Evolutionary conservation across 176 grass and related monocot species (phyloP).

Genomic region (Aechmea fasciata): DNA sequence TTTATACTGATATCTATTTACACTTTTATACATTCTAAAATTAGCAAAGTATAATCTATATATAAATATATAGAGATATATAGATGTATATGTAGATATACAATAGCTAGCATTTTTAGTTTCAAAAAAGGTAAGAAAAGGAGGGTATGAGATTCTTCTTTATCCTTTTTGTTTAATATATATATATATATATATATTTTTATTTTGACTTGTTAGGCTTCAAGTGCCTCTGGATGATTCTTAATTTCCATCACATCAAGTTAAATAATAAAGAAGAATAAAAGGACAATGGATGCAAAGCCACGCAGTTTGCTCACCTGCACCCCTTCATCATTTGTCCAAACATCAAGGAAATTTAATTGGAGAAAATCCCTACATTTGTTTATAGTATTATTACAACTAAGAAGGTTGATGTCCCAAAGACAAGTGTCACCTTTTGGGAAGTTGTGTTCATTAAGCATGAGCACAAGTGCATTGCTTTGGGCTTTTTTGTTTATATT

Average conservation of each 20-base stretch:
- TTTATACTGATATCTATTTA: too few relatives aligned
- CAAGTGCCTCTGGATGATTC: constrained; percentile 34
- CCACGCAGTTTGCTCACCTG: neutral
- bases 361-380: neutral
- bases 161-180: neutral
- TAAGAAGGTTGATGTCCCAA: neutral
- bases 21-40: too few relatives aligned
- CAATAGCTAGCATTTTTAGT: neutral
- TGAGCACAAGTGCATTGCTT: neutral
- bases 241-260: constrained; percentile 36
- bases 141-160: neutral
- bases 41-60: neutral
- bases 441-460: neutral
- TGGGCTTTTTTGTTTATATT: too few relatives aligned
- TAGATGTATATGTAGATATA: neutral
- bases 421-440: neutral
- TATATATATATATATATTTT: too few relatives aligned
- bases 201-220: neutral
- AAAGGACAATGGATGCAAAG: constrained; percentile 26
- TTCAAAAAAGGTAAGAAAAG: neutral
- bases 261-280: constrained; percentile 47
- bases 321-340: neutral
- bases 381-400: neutral
- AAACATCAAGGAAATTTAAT: neutral
- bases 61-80: neutral